phyloP scores from a whole-genome alignment of 768 basidiomycete genomes.

The Russula lepida region DNA sequence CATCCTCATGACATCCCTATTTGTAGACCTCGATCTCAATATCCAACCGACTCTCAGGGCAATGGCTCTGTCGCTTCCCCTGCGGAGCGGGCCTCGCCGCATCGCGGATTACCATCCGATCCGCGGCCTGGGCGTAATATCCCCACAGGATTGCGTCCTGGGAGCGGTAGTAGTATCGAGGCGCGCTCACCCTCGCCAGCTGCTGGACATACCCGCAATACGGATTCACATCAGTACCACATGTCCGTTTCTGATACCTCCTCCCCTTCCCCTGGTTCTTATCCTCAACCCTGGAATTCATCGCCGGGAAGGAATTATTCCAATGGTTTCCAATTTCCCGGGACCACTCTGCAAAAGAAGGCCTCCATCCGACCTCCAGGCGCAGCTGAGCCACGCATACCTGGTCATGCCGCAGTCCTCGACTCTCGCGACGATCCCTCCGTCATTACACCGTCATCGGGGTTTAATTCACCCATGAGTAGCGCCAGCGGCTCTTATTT shows the following conservation, averaged over 20 bases:
- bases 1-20: background rate
- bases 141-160: slow-evolving; percentile 11
- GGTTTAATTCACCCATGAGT: slow-evolving; percentile 1
- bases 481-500: slow-evolving; percentile 1
- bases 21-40: slow-evolving; percentile 9
- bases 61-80: slow-evolving; percentile 3
- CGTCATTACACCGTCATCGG: background rate
- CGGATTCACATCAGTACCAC: slow-evolving; percentile 8
- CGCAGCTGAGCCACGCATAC: slow-evolving; percentile 25
- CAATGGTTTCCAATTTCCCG: slow-evolving; percentile 10
- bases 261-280: background rate
- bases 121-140: slow-evolving; percentile 2
- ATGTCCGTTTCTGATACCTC: slow-evolving; percentile 17
- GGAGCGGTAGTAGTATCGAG: background rate
- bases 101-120: slow-evolving; percentile 19
- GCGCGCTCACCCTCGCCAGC: slow-evolving; percentile 6
- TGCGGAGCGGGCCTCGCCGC: background rate
- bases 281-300: slow-evolving; percentile 12
- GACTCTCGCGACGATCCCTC: slow-evolving; percentile 13
- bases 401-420: slow-evolving; percentile 18
- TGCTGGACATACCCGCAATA: slow-evolving; percentile 13
- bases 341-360: slow-evolving; percentile 7
- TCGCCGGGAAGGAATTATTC: slow-evolving; percentile 5
- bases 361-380: slow-evolving; percentile 25
- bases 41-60: background rate